phyloP scores from a whole-genome alignment of 176 grass and related monocot genomes.

The Triticum timopheevii region DNA sequence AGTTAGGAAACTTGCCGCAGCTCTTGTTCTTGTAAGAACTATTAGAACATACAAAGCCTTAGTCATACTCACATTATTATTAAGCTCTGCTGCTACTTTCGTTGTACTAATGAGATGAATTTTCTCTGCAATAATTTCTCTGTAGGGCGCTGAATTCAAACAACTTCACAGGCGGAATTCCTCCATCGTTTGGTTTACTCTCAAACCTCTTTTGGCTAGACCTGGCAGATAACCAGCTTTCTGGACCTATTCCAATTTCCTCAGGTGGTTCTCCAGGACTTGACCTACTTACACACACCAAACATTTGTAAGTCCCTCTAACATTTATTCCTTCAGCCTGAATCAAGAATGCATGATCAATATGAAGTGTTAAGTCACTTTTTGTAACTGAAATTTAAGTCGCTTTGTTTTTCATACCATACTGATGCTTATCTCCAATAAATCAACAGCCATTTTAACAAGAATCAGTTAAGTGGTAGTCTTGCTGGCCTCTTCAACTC shows the following conservation, averaged over 20 bases:
- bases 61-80: background rate
- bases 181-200: conserved; percentile 48
- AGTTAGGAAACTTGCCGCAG: conserved; percentile 41
- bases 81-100: conserved; percentile 3
- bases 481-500: conserved; percentile 40
- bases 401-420: background rate
- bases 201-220: conserved; percentile 44
- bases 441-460: conserved; percentile 53
- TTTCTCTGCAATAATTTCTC: conserved; percentile 16
- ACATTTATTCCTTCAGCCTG: background rate
- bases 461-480: conserved; percentile 39
- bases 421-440: background rate
- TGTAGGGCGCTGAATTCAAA: conserved; percentile 52
- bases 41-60: background rate
- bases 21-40: conserved; percentile 57
- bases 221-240: conserved; percentile 43
- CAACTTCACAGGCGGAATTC: conserved; percentile 46
- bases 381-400: background rate
- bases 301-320: conserved; percentile 45
- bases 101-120: background rate
- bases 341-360: background rate
- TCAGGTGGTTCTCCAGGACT: conserved; percentile 39
- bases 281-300: conserved; percentile 29
- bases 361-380: background rate
- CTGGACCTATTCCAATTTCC: conserved; percentile 48